Percentiles rank a stretch among this genome's conserved stretches.
phyloP scores from a whole-genome alignment of 2,329 filamentous ascomycete species.

The Capronia coronata region DNA sequence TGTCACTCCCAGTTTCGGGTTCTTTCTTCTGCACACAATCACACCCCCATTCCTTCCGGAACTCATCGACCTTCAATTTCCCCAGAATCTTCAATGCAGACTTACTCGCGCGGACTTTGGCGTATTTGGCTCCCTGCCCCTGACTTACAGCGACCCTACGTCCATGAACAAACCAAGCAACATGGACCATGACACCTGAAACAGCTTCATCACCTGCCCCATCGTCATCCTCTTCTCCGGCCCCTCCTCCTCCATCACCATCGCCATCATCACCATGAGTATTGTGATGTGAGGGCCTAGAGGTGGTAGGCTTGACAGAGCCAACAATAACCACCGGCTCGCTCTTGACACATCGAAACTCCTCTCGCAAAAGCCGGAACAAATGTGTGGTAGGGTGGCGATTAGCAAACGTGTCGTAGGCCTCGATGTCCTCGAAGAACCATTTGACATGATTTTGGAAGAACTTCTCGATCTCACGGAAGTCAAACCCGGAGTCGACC shows the following conservation, averaged over 20 bases:
- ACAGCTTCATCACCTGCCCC: slow-evolving; percentile 49
- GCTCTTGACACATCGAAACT: slow-evolving; percentile 57
- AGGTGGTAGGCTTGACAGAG: not conserved
- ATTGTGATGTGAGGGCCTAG: not conserved
- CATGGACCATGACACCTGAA: slow-evolving; percentile 32
- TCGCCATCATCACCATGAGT: not conserved
- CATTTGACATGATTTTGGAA: slow-evolving; percentile 67
- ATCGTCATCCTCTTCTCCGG: slow-evolving; percentile 41
- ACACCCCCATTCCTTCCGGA: slow-evolving; percentile 51
- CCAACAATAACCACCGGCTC: slow-evolving; percentile 41
- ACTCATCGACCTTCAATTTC: slow-evolving; percentile 51
- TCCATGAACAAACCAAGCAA: slow-evolving; percentile 64
- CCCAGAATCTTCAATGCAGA: slow-evolving; percentile 40
- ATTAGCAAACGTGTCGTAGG: slow-evolving; percentile 82
- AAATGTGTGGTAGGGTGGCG: slow-evolving; percentile 77
- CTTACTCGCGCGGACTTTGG: slow-evolving; percentile 54
- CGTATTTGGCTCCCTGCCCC: slow-evolving; percentile 62
- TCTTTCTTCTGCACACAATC: slow-evolving; percentile 18
- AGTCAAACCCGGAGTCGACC: slow-evolving; percentile 79
- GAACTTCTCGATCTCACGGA: slow-evolving; percentile 64
- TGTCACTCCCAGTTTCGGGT: too few species aligned
- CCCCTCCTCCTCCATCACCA: slow-evolving; percentile 23
- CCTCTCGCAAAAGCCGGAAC: slow-evolving; percentile 55
- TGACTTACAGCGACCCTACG: slow-evolving; percentile 56
- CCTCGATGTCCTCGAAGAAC: slow-evolving; percentile 77